phyloP scores from a whole-genome alignment of 2,329 filamentous ascomycete genomes.

The Pseudonectria foliicola region DNA sequence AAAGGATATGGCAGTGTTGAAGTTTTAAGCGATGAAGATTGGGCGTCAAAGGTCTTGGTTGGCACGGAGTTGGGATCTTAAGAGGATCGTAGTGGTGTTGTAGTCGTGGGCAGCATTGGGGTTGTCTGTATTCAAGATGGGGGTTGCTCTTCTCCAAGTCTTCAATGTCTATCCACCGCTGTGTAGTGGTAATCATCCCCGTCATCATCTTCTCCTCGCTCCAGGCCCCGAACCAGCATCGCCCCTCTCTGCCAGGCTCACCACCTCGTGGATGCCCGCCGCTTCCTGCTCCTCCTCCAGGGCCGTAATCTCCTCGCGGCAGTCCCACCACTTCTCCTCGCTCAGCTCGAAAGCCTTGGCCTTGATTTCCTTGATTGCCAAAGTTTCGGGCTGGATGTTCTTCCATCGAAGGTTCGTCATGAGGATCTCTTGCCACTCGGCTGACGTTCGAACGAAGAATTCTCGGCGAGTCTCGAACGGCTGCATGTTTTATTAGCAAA shows the following conservation, averaged over 20 bases:
- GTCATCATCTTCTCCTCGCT: slow-evolving; percentile 24
- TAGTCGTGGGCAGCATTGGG: not conserved
- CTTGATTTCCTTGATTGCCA: slow-evolving; percentile 84
- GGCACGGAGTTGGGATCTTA: no score
- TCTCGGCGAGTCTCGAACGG: slow-evolving; percentile 88
- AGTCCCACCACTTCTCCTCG: slow-evolving; percentile 99
- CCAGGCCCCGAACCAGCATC: slow-evolving; percentile 38
- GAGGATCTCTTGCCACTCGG: slow-evolving; percentile 84
- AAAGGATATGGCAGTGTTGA: not conserved
- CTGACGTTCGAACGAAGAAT: slow-evolving; percentile 82
- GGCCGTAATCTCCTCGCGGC: slow-evolving; percentile 82
- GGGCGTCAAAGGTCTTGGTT: no score
- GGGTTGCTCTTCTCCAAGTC: not conserved
- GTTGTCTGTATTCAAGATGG: not conserved
- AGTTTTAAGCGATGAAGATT: no score
- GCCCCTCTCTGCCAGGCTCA: slow-evolving; percentile 71
- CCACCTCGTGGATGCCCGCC: slow-evolving; percentile 88
- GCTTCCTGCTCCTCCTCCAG: slow-evolving; percentile 95
- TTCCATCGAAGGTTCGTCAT: slow-evolving; percentile 68
- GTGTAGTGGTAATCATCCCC: no score
- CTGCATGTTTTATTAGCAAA: slow-evolving; percentile 30
- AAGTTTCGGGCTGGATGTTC: slow-evolving; percentile 57
- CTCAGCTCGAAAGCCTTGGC: slow-evolving; percentile 83
- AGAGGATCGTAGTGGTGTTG: not conserved
- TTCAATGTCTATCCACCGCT: not conserved